These are phyloP conservation scores for Myotisia sp. DNA, from an alignment of 2,329 filamentous ascomycete species.

Conservation along the genomic window DNA sequence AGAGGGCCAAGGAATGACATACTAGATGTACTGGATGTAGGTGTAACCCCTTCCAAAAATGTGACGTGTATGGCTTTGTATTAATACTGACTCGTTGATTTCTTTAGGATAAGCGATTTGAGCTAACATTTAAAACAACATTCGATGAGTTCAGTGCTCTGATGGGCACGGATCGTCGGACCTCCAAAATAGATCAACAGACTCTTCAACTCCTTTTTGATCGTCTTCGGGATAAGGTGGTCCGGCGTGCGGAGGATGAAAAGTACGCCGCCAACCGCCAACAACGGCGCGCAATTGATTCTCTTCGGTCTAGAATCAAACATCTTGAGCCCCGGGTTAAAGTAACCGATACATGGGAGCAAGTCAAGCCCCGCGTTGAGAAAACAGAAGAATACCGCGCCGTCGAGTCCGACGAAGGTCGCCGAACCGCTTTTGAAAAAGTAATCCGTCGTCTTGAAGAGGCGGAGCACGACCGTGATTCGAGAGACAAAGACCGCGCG, in stretches of 20 bases:
- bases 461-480: conserved; percentile 51
- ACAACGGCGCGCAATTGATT: conserved; percentile 71
- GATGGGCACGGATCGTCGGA: conserved; percentile 74
- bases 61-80: not conserved
- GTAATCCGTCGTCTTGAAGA: conserved; percentile 80
- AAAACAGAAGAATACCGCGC: conserved; percentile 73
- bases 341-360: conserved; percentile 71
- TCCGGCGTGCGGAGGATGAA: conserved; percentile 70
- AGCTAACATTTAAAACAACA: conserved; percentile 72
- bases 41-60: too few species aligned
- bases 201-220: conserved; percentile 71
- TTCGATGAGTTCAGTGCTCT: conserved; percentile 76
- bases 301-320: conserved; percentile 73
- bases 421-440: conserved; percentile 78
- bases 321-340: conserved; percentile 74
- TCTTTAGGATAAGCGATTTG: conserved; percentile 70
- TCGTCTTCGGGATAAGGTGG: conserved; percentile 72
- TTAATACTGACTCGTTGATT: conserved; percentile 24
- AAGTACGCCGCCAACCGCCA: conserved; percentile 68
- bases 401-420: conserved; percentile 67
- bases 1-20: conserved; percentile 70
- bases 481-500: conserved; percentile 42
- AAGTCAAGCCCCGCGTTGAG: conserved; percentile 64
- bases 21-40: conserved; percentile 71
- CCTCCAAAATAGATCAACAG: conserved; percentile 71